Conservation (phyloP, 1,139 yeast species). For the Yamadazyma dendronema region DNA sequence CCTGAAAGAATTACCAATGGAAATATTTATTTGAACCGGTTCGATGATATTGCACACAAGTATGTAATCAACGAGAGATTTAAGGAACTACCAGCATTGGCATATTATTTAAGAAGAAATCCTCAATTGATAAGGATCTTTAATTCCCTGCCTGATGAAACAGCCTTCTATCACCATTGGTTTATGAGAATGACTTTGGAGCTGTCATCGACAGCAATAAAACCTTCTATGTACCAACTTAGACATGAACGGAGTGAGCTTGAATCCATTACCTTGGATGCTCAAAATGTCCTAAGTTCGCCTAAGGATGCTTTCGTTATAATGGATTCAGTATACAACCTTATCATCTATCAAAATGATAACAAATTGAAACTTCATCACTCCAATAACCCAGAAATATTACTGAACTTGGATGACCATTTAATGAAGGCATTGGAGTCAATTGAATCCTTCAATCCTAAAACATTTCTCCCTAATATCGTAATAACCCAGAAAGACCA, state of each 20-base stretch:
- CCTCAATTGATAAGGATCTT: constrained; percentile 35
- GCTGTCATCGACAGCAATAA: constrained; percentile 23
- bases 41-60: constrained; percentile 13
- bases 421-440: constrained; percentile 16
- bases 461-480: constrained; percentile 17
- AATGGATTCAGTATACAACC: constrained; percentile 30
- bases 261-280: constrained; percentile 19
- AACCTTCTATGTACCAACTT: constrained; percentile 25
- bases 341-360: constrained; percentile 24
- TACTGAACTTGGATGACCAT: constrained; percentile 14
- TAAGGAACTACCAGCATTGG: constrained; percentile 25
- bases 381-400: constrained; percentile 28
- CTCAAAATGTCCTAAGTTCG: constrained; percentile 15
- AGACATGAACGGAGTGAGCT: constrained; percentile 7
- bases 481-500: constrained; percentile 33
- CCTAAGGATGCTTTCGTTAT: constrained; percentile 21
- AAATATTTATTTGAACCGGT: constrained; percentile 25
- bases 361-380: constrained; percentile 27
- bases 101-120: constrained; percentile 33
- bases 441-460: constrained; percentile 10
- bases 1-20: constrained; percentile 5
- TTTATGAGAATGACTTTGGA: constrained; percentile 21
- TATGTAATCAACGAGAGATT: constrained; percentile 28
- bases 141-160: constrained; percentile 47
- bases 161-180: constrained; percentile 37